Conservation (phyloP, 768 basidiomycete genomes). For the Trametopsis cervina region DNA sequence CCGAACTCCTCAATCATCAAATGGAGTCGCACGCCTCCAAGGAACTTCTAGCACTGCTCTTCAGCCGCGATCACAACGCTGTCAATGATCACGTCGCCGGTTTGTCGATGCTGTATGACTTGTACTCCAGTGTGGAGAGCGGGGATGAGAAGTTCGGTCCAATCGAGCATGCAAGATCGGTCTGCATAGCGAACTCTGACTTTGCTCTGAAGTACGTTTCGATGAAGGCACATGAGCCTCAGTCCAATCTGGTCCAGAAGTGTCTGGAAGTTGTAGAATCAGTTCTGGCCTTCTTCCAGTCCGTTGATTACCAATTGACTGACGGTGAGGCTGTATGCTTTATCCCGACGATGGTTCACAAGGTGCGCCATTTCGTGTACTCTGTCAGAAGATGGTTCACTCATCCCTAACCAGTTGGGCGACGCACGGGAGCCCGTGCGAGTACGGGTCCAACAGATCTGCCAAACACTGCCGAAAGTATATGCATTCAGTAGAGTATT, state of each 20-base stretch:
- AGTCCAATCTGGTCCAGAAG: slow-evolving; percentile 81
- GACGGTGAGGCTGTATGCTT: slow-evolving; percentile 87
- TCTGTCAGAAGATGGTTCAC: slow-evolving; percentile 1
- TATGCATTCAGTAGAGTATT: slow-evolving; percentile 93
- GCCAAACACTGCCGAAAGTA: slow-evolving; percentile 80
- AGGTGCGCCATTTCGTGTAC: slow-evolving; percentile 41
- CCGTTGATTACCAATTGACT: slow-evolving; percentile 66
- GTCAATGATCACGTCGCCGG: slow-evolving; percentile 89
- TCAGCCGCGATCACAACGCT: slow-evolving; percentile 94
- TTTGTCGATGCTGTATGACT: slow-evolving; percentile 64
- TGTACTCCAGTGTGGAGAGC: slow-evolving; percentile 53
- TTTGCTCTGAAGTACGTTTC: slow-evolving; percentile 91
- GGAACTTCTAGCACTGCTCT: slow-evolving; percentile 69
- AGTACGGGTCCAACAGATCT: slow-evolving; percentile 71
- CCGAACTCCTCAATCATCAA: slow-evolving; percentile 80
- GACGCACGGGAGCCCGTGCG: slow-evolving; percentile 85
- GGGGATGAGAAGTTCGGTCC: slow-evolving; percentile 47
- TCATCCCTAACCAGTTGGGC: slow-evolving; percentile 58
- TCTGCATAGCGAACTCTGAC: slow-evolving; percentile 84
- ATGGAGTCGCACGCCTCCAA: slow-evolving; percentile 84
- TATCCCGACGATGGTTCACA: slow-evolving; percentile 82
- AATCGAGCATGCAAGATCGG: slow-evolving; percentile 44
- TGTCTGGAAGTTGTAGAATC: slow-evolving; percentile 85
- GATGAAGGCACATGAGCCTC: slow-evolving; percentile 83
- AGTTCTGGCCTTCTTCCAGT: slow-evolving; percentile 68